Evolutionary conservation across 306 rosid species (phyloP).

Genomic region (Arachis hypogaea): DNA sequence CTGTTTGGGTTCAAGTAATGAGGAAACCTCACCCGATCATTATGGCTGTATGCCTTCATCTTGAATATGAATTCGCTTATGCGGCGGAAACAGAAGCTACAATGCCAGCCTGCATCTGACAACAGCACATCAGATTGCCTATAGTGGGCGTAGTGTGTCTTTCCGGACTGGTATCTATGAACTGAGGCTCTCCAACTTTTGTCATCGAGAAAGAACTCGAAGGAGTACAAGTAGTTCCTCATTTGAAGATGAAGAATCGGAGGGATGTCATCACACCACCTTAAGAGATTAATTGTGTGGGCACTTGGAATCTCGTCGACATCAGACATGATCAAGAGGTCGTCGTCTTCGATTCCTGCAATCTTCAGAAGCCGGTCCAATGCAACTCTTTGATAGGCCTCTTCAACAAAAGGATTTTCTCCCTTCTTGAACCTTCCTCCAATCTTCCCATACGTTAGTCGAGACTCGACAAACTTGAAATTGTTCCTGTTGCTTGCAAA

Average conservation of each 20-base stretch:
- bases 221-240: slow-evolving; percentile 79
- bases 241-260: slow-evolving; percentile 73
- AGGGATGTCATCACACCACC: slow-evolving; percentile 79
- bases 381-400: slow-evolving; percentile 80
- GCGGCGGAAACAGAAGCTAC: slow-evolving; percentile 82
- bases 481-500: slow-evolving; percentile 57
- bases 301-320: slow-evolving; percentile 93
- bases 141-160: slow-evolving; percentile 73
- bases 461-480: slow-evolving; percentile 63
- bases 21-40: slow-evolving; percentile 71
- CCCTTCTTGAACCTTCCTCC: slow-evolving; percentile 78
- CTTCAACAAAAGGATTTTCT: slow-evolving; percentile 83
- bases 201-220: slow-evolving; percentile 64
- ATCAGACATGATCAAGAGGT: slow-evolving; percentile 85
- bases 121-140: slow-evolving; percentile 63
- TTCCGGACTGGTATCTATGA: slow-evolving; percentile 61
- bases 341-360: slow-evolving; percentile 82
- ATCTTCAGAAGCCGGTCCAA: slow-evolving; percentile 68
- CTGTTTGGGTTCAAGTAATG: slow-evolving; percentile 67
- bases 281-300: slow-evolving; percentile 84
- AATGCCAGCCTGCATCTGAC: slow-evolving; percentile 87
- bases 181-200: slow-evolving; percentile 81
- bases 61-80: slow-evolving; percentile 74
- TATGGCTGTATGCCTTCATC: slow-evolving; percentile 90
- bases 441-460: slow-evolving; percentile 60